Conservation (phyloP, 192 early-diverging fungal genomes). For the Chytriomyces hyalinus region DNA sequence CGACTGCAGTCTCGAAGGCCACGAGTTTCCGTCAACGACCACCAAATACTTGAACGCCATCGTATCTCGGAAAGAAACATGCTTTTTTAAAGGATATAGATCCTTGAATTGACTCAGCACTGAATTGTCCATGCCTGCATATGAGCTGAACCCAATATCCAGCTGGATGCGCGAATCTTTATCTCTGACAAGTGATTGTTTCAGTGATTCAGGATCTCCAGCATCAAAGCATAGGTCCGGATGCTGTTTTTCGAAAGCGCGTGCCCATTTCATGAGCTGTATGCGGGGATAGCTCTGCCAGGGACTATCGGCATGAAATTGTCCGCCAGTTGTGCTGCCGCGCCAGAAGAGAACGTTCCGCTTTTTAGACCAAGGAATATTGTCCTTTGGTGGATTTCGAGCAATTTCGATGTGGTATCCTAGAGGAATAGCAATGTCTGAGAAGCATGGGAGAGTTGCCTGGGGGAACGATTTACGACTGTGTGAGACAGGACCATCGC, state of each 20-base stretch:
- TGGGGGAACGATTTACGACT: not conserved
- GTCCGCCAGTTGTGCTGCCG: slow-evolving; percentile 19
- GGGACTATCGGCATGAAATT: not conserved
- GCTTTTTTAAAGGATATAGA: not conserved
- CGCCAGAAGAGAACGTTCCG: slow-evolving; percentile 28
- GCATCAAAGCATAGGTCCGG: slow-evolving; percentile 11
- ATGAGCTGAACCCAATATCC: not conserved
- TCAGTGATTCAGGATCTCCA: not conserved
- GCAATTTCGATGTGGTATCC: not conserved
- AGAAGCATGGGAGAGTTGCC: not conserved
- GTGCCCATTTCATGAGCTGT: slow-evolving; percentile 11
- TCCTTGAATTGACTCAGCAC: not conserved
- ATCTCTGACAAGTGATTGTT: not conserved
- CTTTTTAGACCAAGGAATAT: slow-evolving; percentile 10
- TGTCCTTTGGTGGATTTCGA: not conserved
- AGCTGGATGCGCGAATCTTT: not conserved
- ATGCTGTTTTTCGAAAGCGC: not conserved
- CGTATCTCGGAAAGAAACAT: not conserved
- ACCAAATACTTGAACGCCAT: slow-evolving; percentile 21
- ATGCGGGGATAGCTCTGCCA: slow-evolving; percentile 23
- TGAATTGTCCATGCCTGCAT: not conserved
- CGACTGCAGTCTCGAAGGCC: not conserved
- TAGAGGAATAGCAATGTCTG: slow-evolving; percentile 7
- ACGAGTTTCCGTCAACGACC: slow-evolving; percentile 18
- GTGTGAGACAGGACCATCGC: not conserved